These are phyloP conservation scores for Candida arabinofermentans DNA, from an alignment of 805 yeast species.

Conservation along the genomic window DNA sequence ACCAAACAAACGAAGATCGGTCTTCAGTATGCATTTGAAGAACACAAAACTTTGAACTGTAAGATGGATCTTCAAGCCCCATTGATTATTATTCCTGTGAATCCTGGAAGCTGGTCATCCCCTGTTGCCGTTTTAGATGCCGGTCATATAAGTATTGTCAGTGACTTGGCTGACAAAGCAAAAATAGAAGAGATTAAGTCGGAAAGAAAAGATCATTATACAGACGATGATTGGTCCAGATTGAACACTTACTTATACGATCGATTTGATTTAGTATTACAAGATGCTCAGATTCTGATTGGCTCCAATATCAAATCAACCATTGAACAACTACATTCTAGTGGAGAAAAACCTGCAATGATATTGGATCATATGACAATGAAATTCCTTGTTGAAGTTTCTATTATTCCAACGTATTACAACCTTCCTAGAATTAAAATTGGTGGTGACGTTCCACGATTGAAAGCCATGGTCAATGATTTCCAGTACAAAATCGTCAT, in stretches of 20 bases:
- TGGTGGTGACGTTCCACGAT: slow-evolving; percentile 71
- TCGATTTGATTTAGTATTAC: slow-evolving; percentile 67
- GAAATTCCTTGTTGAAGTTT: slow-evolving; percentile 70
- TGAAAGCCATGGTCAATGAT: slow-evolving; percentile 74
- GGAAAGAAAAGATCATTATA: slow-evolving; percentile 49
- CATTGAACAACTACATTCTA: slow-evolving; percentile 61
- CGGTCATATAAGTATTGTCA: slow-evolving; percentile 82
- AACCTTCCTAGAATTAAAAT: slow-evolving; percentile 69
- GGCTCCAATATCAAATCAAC: slow-evolving; percentile 81
- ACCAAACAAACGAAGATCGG: slow-evolving; percentile 89
- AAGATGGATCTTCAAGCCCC: slow-evolving; percentile 94
- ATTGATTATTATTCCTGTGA: slow-evolving; percentile 77
- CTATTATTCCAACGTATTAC: slow-evolving; percentile 78
- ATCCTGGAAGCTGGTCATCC: slow-evolving; percentile 72
- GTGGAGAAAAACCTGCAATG: slow-evolving; percentile 44
- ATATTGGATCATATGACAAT: slow-evolving; percentile 75
- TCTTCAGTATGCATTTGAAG: slow-evolving; percentile 87
- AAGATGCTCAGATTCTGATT: slow-evolving; percentile 83
- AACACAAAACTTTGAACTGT: slow-evolving; percentile 85
- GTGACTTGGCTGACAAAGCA: slow-evolving; percentile 73
- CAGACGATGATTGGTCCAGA: slow-evolving; percentile 68
- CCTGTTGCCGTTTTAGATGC: slow-evolving; percentile 94
- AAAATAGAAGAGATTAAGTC: slow-evolving; percentile 66
- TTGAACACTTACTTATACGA: slow-evolving; percentile 85
- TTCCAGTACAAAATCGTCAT: slow-evolving; percentile 86